phyloP scores from a whole-genome alignment of 768 basidiomycete genomes.

The Russula vinacea region DNA sequence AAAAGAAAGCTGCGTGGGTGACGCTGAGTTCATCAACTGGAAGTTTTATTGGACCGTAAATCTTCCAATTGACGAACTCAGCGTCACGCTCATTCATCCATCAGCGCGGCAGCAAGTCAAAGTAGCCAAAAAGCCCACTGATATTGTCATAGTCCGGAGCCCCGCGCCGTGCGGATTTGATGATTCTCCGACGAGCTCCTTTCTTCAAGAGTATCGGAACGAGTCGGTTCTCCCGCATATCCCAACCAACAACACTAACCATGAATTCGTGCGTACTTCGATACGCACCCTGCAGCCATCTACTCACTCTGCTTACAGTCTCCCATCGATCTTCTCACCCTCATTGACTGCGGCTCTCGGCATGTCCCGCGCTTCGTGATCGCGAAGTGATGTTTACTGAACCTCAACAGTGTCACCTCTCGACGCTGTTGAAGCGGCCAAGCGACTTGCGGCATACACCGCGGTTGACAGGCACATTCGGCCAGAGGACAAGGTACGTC shows the following conservation, averaged over 20 bases:
- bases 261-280: constrained; percentile 19
- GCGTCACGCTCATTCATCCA: neutral
- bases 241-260: neutral
- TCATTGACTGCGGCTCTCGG: constrained; percentile 8
- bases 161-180: constrained; percentile 19
- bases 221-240: neutral
- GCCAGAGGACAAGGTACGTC: constrained; percentile 74
- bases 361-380: neutral
- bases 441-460: constrained; percentile 87
- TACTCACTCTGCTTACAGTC: constrained; percentile 1
- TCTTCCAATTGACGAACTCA: too few species aligned
- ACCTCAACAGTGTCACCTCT: constrained; percentile 31
- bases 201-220: constrained; percentile 8
- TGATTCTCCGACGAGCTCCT: constrained; percentile 7
- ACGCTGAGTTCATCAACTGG: too few species aligned
- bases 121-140: neutral
- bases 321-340: constrained; percentile 14
- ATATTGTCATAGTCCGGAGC: constrained; percentile 15
- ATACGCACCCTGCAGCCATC: too few species aligned
- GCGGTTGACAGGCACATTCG: constrained; percentile 90
- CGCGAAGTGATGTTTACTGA: neutral
- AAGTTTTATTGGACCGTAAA: too few species aligned
- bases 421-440: constrained; percentile 70
- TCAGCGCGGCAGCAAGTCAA: neutral
- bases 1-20: too few species aligned